Evolutionary conservation across 2,329 filamentous ascomycete genomes (phyloP).

Genomic region (Colletotrichum aenigma): DNA sequence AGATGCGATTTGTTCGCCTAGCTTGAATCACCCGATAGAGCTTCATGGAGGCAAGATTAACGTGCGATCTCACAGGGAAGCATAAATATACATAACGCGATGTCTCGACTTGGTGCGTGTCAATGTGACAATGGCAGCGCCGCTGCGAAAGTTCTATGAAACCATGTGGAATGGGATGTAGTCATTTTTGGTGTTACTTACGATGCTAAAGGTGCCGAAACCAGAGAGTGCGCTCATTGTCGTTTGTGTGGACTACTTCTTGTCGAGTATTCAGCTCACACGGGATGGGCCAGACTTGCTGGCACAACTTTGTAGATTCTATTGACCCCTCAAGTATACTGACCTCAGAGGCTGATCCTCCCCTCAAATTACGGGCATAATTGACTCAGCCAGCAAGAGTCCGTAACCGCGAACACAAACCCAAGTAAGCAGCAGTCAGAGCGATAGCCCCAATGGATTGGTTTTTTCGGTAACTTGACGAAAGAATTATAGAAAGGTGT

Average conservation of each 20-base stretch:
- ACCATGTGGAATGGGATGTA: neutral
- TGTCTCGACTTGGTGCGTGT: neutral
- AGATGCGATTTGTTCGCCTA: fast-evolving
- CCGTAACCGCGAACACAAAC: neutral
- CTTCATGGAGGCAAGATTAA: too few species aligned
- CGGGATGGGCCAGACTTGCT: neutral
- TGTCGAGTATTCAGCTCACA: neutral
- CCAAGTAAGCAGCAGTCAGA: neutral
- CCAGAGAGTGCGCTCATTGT: neutral
- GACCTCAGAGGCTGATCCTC: neutral
- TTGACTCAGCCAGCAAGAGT: fast-evolving
- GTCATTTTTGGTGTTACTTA: neutral
- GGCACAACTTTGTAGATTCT: neutral
- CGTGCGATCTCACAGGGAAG: fast-evolving
- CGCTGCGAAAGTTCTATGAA: neutral
- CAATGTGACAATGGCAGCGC: neutral
- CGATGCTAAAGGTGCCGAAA: neutral
- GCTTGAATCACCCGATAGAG: fast-evolving
- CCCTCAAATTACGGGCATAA: neutral
- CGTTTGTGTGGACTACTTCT: neutral
- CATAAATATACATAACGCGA: neutral
- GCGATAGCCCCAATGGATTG: neutral
- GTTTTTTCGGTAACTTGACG: neutral
- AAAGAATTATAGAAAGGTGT: neutral
- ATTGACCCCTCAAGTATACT: neutral